These are phyloP conservation scores for Gossypium herbaceum DNA, from an alignment of 345 rosid genomes.

Conservation along the genomic window DNA sequence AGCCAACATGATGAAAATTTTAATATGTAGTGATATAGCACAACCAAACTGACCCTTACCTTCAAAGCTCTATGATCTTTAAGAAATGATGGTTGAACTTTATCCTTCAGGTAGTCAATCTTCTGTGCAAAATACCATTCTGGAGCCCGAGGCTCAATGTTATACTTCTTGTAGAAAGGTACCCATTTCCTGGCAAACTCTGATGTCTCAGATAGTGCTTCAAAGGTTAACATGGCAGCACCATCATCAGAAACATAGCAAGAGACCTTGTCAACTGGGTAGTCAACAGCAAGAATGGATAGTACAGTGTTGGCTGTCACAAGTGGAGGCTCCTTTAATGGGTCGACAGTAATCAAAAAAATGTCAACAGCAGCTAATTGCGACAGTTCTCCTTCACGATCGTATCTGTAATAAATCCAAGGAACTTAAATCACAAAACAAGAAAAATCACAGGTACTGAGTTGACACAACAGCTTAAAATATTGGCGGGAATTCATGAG, in stretches of 20 bases:
- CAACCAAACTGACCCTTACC: constrained; percentile 29
- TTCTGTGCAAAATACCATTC: constrained; percentile 86
- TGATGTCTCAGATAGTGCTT: constrained; percentile 78
- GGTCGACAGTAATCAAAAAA: constrained; percentile 94
- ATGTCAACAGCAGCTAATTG: constrained; percentile 89
- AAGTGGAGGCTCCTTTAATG: constrained; percentile 91
- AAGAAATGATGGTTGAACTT: constrained; percentile 87
- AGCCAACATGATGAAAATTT: not conserved
- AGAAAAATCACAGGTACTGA: not conserved
- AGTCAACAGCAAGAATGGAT: constrained; percentile 86
- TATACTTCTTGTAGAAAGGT: constrained; percentile 75
- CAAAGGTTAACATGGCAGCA: constrained; percentile 90
- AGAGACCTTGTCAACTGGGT: constrained; percentile 90
- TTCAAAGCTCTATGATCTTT: constrained; percentile 97
- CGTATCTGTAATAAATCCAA: constrained; percentile 48
- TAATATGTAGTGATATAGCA: not conserved
- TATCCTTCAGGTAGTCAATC: constrained; percentile 86
- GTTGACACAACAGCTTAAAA: not conserved
- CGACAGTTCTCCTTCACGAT: constrained; percentile 81
- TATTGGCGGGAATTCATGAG: not conserved
- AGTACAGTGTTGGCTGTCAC: constrained; percentile 90
- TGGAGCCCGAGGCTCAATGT: constrained; percentile 87
- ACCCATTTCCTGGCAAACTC: constrained; percentile 96
- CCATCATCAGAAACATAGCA: constrained; percentile 96
- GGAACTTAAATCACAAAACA: constrained; percentile 3